Base-by-base conservation (phyloP, 768 basidiomycete species). In the Pholiota molesta region DNA sequence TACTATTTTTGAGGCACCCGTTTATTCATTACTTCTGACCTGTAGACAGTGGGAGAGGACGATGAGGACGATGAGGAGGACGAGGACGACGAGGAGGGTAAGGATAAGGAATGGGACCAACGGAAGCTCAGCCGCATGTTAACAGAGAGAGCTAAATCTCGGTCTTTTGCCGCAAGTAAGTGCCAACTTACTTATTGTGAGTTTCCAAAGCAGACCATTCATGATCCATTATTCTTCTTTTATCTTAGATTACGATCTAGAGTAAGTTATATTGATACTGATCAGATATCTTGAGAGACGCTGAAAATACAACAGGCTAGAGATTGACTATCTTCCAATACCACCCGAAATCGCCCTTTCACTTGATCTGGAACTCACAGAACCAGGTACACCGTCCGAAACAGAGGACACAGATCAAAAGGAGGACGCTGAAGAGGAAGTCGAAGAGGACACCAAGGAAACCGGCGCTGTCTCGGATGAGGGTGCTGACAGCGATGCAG, bases 111-210 rank as follows among this genome's bases (percentile, higher is more conserved):
- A 14, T 58, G 57, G 57, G 17, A 19, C 6, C 11, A 29, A n/a
- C 49, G 44, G 10, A 59, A 57, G 57, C 53, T 55, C 11, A 54
- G 51, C 28, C 33, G 62, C 31, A 33, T 49, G 16, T 51, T 54
- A 16, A 40, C n/a, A 28, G 55, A 45, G 35, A 57, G 39, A 42
- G 54, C 52, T 10, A 57, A 37, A 63, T 64, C 7, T 55, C 54
- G 23, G 51, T 66, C 57, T 11, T 21, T 61, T 40, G 54, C 60
- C n/a, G 45, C 31, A 1, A 56, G 60, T 56, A 56, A 61, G 54
- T 51, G 19, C 10, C 31, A 31, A 3, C 31, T 13, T 23, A n/a
- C 33, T 29, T 21, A 4, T 44, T 6, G 42, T 10, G 9, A 23
- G 3, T 13, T 49, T n/a, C 13, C 8, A 26, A 23, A 23, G 8